phyloP scores from a whole-genome alignment of 192 early-diverging fungal genomes.

The Coemansia sp. region DNA sequence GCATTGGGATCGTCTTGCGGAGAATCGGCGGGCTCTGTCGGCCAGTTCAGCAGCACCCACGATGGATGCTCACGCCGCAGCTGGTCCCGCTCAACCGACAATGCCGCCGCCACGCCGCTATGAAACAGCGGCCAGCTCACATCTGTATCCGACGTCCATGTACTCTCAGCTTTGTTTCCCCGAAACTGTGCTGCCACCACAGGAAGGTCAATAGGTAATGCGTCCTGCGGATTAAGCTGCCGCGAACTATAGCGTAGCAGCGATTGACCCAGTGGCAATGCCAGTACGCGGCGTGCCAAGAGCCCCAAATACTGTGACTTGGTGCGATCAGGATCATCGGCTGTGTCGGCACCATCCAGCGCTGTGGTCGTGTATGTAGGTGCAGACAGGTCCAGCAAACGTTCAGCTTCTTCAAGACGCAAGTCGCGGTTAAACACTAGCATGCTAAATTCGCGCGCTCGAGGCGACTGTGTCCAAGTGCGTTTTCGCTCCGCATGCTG shows the following conservation, averaged over 20 bases:
- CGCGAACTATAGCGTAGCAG: conserved; percentile 67
- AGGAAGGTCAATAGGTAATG: conserved; percentile 60
- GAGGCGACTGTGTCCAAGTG: conserved; percentile 1
- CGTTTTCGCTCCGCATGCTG: background rate
- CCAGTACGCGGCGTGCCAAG: conserved; percentile 56
- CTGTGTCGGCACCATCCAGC: background rate
- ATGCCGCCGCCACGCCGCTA: conserved; percentile 77
- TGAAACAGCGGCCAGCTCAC: conserved; percentile 86
- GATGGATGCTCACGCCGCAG: conserved; percentile 59
- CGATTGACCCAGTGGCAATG: conserved; percentile 67
- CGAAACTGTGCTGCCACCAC: conserved; percentile 63
- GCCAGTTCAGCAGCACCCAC: conserved; percentile 81
- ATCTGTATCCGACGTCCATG: conserved; percentile 32
- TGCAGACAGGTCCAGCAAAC: conserved; percentile 16
- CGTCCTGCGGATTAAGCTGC: conserved; percentile 56
- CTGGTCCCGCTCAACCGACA: conserved; percentile 63
- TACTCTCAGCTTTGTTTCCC: conserved; percentile 56
- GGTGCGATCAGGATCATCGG: conserved; percentile 14
- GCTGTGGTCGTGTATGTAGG: conserved; percentile 8
- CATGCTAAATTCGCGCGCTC: conserved; percentile 19
- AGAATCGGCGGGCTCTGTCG: conserved; percentile 19
- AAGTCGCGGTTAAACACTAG: conserved; percentile 36
- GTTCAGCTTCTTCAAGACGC: conserved; percentile 35
- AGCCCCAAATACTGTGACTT: conserved; percentile 23
- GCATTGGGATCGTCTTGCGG: conserved; percentile 8